Base-by-base conservation (phyloP, 345 rosid species). In the Citrus unshiu region DNA sequence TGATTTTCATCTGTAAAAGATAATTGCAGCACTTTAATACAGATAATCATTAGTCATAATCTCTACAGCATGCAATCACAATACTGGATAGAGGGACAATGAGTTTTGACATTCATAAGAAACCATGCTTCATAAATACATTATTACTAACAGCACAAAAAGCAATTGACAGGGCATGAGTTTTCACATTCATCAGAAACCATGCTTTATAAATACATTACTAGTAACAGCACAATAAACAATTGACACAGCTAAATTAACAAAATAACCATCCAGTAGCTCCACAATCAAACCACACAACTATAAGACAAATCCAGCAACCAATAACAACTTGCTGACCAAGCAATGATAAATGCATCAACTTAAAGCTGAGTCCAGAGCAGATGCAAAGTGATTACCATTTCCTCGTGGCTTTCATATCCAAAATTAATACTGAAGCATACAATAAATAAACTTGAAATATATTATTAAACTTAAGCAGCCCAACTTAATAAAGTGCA, bases 1-100 rank as follows among this genome's bases (percentile, higher is more conserved):
- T 27, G 73, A 67, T 61, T 68, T 66, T 43, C 22, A 66, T 40
- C 79, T 77, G 79, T 59, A 68, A 3, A 56, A 60, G 37, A 77
- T 12, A 58, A 58, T 14, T 37, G 25, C 56, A 57, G 73, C 21
- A 58, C 4, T 32, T 77, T 30, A 68, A 39, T 62, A 37, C 7
- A 77, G 12, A 25, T 34, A 35, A 51, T 68, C 18, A 72, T 19
- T 21, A 37, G n/a, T 72, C 21, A 49, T 54, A 64, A 46, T 75
- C 71, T 65, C 57, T 54, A 76, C 34, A 29, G 69, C 39, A 66
- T 51, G 65, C 72, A 65, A 65, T 46, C 35, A 66, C 8, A 75
- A n/a, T 62, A 40, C 13, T 29, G 43, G 29, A 43, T 19, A 63
- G 32, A 34, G 51, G 51, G 51, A 46, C 3, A 46, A 40, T 40